A percentile compares a stretch with the other conserved stretches of the same genome.
phyloP scores from a whole-genome alignment of 257 asterid species.

The Apocynum venetum region DNA sequence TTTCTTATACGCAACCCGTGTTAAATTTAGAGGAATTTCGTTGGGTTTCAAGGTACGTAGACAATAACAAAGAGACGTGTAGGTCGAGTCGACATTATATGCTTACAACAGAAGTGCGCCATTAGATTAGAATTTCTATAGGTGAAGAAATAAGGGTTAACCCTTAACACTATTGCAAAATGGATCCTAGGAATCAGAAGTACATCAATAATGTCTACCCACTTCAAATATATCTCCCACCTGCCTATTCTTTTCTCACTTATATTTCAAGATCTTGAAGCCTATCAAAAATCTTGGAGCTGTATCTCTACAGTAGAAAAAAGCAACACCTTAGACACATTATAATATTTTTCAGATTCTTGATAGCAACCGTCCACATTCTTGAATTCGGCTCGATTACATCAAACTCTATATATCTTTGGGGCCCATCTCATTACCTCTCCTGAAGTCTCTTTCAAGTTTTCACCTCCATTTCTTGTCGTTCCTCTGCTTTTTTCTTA shows the following conservation, averaged over 20 bases:
- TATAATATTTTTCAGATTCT: constrained; percentile 24
- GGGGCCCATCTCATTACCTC: constrained; percentile 26
- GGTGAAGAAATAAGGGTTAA: background rate
- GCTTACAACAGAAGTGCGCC: no score
- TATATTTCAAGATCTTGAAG: constrained; percentile 17
- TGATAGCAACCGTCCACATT: constrained; percentile 39
- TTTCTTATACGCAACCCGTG: no score
- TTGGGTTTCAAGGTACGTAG: no score
- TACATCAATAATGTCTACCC: constrained; percentile 10
- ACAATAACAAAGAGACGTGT: no score
- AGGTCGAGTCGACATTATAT: no score
- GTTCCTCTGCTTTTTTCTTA: background rate
- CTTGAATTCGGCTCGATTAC: constrained; percentile 23
- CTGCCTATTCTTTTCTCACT: background rate
- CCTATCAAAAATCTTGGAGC: constrained; percentile 28
- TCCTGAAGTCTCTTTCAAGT: constrained; percentile 38
- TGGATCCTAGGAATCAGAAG: background rate
- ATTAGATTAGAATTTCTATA: no score
- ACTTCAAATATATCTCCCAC: background rate
- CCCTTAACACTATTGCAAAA: background rate
- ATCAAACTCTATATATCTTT: constrained; percentile 15
- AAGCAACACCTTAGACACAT: background rate
- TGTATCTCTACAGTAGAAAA: constrained; percentile 30
- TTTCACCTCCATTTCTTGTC: constrained; percentile 15
- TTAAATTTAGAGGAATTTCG: no score